These are phyloP conservation scores for Fraxinus baroniana DNA, from an alignment of 305 asterid species.

Conservation along the genomic window DNA sequence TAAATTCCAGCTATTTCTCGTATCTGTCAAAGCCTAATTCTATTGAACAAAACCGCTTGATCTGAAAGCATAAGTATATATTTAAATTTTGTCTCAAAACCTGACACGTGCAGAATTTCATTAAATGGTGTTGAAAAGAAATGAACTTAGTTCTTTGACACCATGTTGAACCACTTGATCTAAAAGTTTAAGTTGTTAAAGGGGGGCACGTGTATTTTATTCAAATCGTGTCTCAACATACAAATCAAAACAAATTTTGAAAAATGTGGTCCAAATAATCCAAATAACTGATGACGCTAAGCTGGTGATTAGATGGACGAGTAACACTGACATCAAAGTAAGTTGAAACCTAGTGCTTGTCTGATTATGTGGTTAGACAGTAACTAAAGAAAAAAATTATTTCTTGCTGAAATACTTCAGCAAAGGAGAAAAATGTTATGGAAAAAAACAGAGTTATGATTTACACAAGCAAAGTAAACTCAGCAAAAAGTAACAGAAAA, in stretches of 20 bases:
- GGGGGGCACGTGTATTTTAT: not conserved
- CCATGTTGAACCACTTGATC: not conserved
- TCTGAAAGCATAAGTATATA: not conserved
- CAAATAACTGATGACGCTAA: not conserved
- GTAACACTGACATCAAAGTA: not conserved
- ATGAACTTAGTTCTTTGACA: not conserved
- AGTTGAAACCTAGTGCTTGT: not conserved
- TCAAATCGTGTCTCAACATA: not conserved
- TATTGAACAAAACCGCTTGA: not conserved
- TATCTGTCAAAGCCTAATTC: not conserved
- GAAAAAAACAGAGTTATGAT: not conserved
- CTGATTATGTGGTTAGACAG: not conserved
- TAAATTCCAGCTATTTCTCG: constrained; percentile 9
- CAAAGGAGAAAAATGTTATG: not conserved
- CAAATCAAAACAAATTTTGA: constrained; percentile 1
- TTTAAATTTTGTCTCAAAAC: not conserved
- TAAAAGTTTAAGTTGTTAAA: not conserved
- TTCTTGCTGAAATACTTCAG: not conserved
- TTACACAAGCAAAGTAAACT: not conserved
- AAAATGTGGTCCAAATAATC: not conserved
- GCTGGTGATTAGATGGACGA: constrained; percentile 5
- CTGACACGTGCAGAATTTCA: not conserved
- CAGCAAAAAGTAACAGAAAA: constrained; percentile 1
- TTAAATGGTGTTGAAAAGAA: not conserved
- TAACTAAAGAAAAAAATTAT: not conserved